Evolutionary conservation across 306 rosid genomes (phyloP).

Genomic region (Myrica gale): DNA sequence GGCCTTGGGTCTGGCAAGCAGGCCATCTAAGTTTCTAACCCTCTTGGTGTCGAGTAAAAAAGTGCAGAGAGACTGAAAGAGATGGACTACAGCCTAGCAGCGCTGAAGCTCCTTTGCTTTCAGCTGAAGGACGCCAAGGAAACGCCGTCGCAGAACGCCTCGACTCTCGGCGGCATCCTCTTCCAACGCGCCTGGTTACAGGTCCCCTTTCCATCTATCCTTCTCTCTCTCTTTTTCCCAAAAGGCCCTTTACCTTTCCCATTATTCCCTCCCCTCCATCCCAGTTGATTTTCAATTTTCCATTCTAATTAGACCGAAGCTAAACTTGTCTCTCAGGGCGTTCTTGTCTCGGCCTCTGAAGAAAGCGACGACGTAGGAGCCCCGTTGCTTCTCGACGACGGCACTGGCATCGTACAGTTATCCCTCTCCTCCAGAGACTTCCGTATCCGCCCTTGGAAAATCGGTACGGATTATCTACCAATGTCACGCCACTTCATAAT

Average conservation of each 20-base stretch:
- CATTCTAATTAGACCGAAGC: neutral
- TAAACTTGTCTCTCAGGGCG: slow-evolving; percentile 38
- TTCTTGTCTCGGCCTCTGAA: slow-evolving; percentile 46
- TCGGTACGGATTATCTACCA: slow-evolving; percentile 35
- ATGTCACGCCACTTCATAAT: no score
- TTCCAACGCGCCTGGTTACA: slow-evolving; percentile 90
- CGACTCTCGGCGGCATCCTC: slow-evolving; percentile 60
- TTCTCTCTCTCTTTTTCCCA: neutral
- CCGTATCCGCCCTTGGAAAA: slow-evolving; percentile 51
- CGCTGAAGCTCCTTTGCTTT: slow-evolving; percentile 58
- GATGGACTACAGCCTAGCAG: slow-evolving; percentile 77
- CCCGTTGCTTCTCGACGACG: slow-evolving; percentile 64
- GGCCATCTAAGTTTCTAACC: no score
- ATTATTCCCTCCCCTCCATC: neutral
- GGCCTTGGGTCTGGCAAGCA: no score
- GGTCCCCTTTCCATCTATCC: slow-evolving; percentile 22
- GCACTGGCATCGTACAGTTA: slow-evolving; percentile 62
- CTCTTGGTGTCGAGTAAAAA: no score
- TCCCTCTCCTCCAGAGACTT: slow-evolving; percentile 50
- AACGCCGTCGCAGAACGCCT: slow-evolving; percentile 35
- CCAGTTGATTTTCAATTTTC: neutral
- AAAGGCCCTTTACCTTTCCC: slow-evolving; percentile 20
- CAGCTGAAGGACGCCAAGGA: slow-evolving; percentile 58
- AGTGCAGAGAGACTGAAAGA: neutral
- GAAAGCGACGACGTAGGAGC: slow-evolving; percentile 11